Evolutionary conservation across 1,284 basidiomycete species (phyloP).

Genomic region (Leccinum angustisporum): DNA sequence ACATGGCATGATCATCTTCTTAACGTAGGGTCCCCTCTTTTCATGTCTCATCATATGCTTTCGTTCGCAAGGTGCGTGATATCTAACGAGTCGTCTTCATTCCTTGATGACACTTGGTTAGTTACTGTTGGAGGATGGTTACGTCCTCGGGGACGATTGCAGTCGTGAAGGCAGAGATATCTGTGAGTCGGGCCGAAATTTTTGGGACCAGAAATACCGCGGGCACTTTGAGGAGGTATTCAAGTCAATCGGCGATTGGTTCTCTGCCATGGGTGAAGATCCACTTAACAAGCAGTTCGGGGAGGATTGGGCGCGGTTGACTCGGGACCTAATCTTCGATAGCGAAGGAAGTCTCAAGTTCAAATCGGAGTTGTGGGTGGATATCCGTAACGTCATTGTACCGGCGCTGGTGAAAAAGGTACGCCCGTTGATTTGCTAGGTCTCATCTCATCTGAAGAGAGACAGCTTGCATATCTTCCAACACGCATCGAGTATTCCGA

Average conservation of each 20-base stretch:
- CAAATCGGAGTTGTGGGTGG: constrained; percentile 88
- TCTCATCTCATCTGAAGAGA: background rate
- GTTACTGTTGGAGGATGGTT: constrained; percentile 85
- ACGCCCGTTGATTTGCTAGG: constrained; percentile 10
- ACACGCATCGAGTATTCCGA: constrained; percentile 92
- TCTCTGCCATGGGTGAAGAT: constrained; percentile 83
- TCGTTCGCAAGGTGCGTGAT: constrained; percentile 59
- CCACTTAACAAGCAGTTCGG: constrained; percentile 81
- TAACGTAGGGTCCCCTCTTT: background rate
- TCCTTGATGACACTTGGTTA: constrained; percentile 25
- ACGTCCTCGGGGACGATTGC: constrained; percentile 79
- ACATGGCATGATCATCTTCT: background rate
- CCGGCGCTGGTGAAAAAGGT: constrained; percentile 76
- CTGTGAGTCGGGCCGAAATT: constrained; percentile 68
- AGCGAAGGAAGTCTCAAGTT: constrained; percentile 83
- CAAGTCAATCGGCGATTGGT: constrained; percentile 71
- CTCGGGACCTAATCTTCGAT: constrained; percentile 77
- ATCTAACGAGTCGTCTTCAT: background rate
- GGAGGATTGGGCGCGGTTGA: constrained; percentile 81
- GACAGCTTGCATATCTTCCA: constrained; percentile 83
- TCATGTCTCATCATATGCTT: constrained; percentile 42
- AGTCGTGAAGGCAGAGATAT: constrained; percentile 61
- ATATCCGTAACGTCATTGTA: constrained; percentile 79
- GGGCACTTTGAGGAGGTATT: constrained; percentile 82
- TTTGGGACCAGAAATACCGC: constrained; percentile 86